These are phyloP conservation scores for Microbotryomycetes sp. DNA, from an alignment of 1,284 basidiomycete species.

Conservation along the genomic window DNA sequence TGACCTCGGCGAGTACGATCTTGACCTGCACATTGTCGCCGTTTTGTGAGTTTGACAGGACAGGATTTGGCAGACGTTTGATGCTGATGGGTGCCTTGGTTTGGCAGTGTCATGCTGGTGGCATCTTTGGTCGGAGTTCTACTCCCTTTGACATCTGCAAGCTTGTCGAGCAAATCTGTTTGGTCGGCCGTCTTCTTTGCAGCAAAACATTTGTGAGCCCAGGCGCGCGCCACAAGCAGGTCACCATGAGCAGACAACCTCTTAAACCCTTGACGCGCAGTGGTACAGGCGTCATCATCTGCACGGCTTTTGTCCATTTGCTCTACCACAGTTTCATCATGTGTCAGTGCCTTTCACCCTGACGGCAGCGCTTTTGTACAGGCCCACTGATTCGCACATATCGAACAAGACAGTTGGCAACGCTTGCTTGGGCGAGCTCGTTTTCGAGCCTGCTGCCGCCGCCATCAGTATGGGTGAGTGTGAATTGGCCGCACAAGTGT, in stretches of 20 bases:
- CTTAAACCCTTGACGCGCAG: constrained; percentile 1
- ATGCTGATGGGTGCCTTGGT: too few species aligned
- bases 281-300: constrained; percentile 44
- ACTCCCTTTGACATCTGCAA: constrained; percentile 35
- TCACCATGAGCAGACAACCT: neutral
- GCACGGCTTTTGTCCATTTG: constrained; percentile 46
- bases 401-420: constrained; percentile 30
- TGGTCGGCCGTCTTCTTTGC: constrained; percentile 39
- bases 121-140: constrained; percentile 41
- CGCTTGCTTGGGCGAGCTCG: constrained; percentile 44
- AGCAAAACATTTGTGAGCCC: constrained; percentile 38
- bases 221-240: too few species aligned
- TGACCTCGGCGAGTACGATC: constrained; percentile 39
- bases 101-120: constrained; percentile 38
- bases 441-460: constrained; percentile 43
- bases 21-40: constrained; percentile 43
- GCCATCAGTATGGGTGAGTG: constrained; percentile 42
- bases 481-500: too few species aligned
- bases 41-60: constrained; percentile 43
- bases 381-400: constrained; percentile 33
- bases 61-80: too few species aligned
- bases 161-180: constrained; percentile 4
- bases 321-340: constrained; percentile 44
- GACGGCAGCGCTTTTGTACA: neutral
- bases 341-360: constrained; percentile 7